Evolutionary conservation across 2,329 filamentous ascomycete species (phyloP).

Genomic region (Chrysosphaeria jannelii): DNA sequence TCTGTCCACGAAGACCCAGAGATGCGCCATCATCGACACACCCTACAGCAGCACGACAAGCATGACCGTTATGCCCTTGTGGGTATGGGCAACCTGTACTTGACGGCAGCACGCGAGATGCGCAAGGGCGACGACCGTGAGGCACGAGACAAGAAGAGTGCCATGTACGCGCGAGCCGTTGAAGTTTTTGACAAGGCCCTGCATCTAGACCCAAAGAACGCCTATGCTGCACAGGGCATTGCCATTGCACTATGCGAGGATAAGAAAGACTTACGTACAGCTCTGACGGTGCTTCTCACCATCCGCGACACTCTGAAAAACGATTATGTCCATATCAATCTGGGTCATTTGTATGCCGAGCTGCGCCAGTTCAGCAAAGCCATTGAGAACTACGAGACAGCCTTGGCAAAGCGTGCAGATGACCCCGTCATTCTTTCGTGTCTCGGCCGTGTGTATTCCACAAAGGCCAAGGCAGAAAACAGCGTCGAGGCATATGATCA

Average conservation of each 20-base stretch:
- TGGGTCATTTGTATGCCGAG: slow-evolving; percentile 80
- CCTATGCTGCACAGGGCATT: slow-evolving; percentile 84
- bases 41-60: slow-evolving; percentile 78
- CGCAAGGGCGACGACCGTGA: slow-evolving; percentile 67
- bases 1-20: slow-evolving; percentile 76
- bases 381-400: slow-evolving; percentile 81
- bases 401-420: slow-evolving; percentile 39
- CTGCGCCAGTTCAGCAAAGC: slow-evolving; percentile 70
- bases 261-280: slow-evolving; percentile 60
- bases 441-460: slow-evolving; percentile 63
- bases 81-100: slow-evolving; percentile 83
- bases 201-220: slow-evolving; percentile 80
- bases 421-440: slow-evolving; percentile 61
- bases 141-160: slow-evolving; percentile 67
- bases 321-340: slow-evolving; percentile 64
- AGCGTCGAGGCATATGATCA: slow-evolving; percentile 25
- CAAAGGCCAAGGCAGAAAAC: slow-evolving; percentile 37
- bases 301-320: slow-evolving; percentile 76
- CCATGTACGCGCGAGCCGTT: slow-evolving; percentile 67
- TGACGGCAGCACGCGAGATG: slow-evolving; percentile 78
- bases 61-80: slow-evolving; percentile 92
- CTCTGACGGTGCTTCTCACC: slow-evolving; percentile 67
- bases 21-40: slow-evolving; percentile 87
- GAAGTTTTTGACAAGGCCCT: slow-evolving; percentile 97
- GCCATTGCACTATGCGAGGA: slow-evolving; percentile 87